Evolutionary conservation across 148 eudicot genomes (phyloP).

Genomic region (Pouteria glomerata): DNA sequence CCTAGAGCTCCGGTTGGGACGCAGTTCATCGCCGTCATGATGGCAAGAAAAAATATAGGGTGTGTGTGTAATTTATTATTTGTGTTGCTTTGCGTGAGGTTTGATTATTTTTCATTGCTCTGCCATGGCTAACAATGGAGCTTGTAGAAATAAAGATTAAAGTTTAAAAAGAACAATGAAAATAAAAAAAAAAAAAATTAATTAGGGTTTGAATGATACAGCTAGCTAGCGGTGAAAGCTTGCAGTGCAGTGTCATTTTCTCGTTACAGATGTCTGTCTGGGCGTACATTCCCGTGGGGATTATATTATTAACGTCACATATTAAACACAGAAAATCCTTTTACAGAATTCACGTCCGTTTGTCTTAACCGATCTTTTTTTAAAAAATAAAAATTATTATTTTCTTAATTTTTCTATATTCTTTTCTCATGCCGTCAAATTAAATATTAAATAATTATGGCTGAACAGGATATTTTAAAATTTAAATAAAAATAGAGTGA

Average conservation of each 20-base stretch:
- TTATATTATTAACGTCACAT: no score
- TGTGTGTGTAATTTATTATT: background rate
- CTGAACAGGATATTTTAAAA: no score
- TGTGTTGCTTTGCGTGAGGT: background rate
- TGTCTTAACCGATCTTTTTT: no score
- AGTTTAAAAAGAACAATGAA: background rate
- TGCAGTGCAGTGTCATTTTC: constrained; percentile 43
- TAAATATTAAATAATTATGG: no score
- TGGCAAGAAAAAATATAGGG: background rate
- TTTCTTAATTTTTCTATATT: no score
- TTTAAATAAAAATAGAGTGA: no score
- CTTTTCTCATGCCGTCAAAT: no score
- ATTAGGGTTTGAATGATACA: constrained; percentile 13
- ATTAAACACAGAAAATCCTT: no score
- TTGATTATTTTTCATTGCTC: no score
- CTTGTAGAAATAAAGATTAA: background rate
- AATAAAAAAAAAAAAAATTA: background rate
- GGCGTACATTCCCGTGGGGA: constrained; percentile 25
- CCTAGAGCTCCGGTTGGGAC: constrained; percentile 37
- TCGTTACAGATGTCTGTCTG: constrained; percentile 17
- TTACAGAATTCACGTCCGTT: no score
- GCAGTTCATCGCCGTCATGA: constrained; percentile 14
- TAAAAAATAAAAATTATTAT: no score
- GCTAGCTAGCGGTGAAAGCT: background rate
- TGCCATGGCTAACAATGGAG: background rate